A percentile compares a stretch with the other conserved stretches of the same genome.
phyloP scores from a whole-genome alignment of 495 filamentous ascomycete genomes.

The Aspergillus conjunctus region DNA sequence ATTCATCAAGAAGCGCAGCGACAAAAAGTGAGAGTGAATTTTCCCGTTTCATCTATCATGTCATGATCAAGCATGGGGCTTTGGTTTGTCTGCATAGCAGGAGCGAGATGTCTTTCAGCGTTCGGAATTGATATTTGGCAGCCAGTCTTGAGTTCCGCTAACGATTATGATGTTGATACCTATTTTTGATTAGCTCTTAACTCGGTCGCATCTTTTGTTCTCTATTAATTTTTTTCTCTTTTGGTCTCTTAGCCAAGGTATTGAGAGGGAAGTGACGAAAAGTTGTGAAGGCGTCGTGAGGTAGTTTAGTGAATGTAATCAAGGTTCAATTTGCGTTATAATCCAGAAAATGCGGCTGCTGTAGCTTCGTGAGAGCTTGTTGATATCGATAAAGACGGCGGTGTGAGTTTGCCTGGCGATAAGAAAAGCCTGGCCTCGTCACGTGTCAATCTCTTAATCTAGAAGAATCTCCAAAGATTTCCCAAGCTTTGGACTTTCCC shows the following conservation, averaged over 20 bases:
- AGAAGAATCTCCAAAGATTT: slow-evolving; percentile 5
- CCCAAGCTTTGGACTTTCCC: neutral
- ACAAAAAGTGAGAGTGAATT: slow-evolving; percentile 21
- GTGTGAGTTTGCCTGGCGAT: neutral
- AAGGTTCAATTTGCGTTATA: too few relatives aligned
- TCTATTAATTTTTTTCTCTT: neutral
- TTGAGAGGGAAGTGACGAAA: too few relatives aligned
- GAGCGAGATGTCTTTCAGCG: slow-evolving; percentile 27
- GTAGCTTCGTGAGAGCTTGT: too few relatives aligned
- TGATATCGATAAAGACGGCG: too few relatives aligned
- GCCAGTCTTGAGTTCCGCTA: slow-evolving; percentile 17
- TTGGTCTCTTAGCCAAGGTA: too few relatives aligned
- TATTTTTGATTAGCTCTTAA: slow-evolving; percentile 13
- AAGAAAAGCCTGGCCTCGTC: slow-evolving; percentile 14
- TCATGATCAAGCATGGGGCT: slow-evolving; percentile 17
- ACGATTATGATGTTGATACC: slow-evolving; percentile 21
- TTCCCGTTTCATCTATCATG: slow-evolving; percentile 8
- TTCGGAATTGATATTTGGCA: slow-evolving; percentile 19
- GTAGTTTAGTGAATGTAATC: neutral
- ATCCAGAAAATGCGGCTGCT: too few relatives aligned
- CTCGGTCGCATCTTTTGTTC: neutral
- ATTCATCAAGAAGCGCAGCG: slow-evolving; percentile 8
- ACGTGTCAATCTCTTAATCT: slow-evolving; percentile 11
- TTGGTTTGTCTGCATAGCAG: slow-evolving; percentile 33
- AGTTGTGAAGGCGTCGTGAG: neutral